Evolutionary conservation across 805 yeast species (phyloP), one percentile per base, ranked within the genome.

Genomic region (Suhomyces emberorum): DNA sequence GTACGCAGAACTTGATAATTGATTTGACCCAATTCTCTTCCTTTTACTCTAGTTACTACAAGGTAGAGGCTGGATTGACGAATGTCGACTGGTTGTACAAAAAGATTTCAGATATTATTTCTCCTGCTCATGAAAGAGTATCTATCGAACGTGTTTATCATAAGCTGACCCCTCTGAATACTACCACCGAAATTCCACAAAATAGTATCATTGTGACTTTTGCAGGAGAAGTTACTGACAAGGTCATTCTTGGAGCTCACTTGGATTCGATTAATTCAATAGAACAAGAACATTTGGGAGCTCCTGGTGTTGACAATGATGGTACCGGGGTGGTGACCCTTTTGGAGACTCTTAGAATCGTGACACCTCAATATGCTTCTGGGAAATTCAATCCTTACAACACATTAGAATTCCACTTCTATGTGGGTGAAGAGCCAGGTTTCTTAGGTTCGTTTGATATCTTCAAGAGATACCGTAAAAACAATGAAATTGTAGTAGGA

Each of bases 271-370:
- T 81, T 44, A 88, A 87, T 54, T 65, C 85, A 38, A 46, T 85
- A 28, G 69, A 84, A 38, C 96, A 96, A 7, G 69, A 70, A 29
- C 43, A 79, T 15, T 53, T 83, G 45, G 70, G 77, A 15, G 86
- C 96, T 0, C 96, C 96, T 1, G 98, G 98, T 3, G 97, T 96
- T 3, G 98, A 91, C 55, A 98, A 91, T 54, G 85, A 89, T 59
- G 95, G 95, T 2, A 77, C 89, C 3, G 98, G 97, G 7, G 81
- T 89, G 4, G 79, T 83, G 3, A 82, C 95, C 2, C 74, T 77
- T 21, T 59, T 88, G 37, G 95, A 88, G 57, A 79, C 88, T 1
- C 71, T 88, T 49, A 72, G 93, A 46, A 60, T 84, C 11, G 62
- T 87, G 17, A 58, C 74, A 5, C 65, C n/a, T 12, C 29, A 15